Evolutionary conservation across 257 asterid species (phyloP).

Genomic region (Nicotiana paniculata): DNA sequence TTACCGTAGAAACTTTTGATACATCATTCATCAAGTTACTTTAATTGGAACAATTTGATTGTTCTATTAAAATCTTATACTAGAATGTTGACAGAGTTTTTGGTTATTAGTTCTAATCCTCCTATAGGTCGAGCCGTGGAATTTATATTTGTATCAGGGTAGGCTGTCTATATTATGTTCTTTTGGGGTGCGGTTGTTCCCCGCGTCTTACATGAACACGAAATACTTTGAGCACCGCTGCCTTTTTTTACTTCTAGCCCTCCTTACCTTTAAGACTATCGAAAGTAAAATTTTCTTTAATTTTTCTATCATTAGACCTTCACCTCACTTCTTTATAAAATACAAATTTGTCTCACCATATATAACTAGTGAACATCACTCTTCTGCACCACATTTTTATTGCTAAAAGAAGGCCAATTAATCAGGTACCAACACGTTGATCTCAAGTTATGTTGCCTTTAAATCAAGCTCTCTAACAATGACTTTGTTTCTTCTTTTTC

Average conservation of each 20-base stretch:
- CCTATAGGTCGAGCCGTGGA: no score
- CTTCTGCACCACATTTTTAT: constrained; percentile 6
- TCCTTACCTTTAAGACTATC: background rate
- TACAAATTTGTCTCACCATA: background rate
- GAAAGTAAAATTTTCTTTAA: background rate
- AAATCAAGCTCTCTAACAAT: constrained; percentile 12
- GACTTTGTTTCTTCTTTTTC: background rate
- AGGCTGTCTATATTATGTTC: no score
- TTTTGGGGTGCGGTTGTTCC: no score
- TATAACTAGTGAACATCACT: constrained; percentile 12
- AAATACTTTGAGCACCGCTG: no score
- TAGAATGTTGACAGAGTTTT: no score
- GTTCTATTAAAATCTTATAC: no score
- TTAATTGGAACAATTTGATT: no score
- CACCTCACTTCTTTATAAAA: background rate
- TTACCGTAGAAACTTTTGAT: no score
- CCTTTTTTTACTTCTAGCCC: background rate
- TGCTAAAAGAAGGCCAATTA: constrained; percentile 24
- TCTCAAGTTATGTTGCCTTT: constrained; percentile 22
- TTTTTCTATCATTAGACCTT: background rate
- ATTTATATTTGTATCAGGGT: no score
- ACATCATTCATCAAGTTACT: no score
- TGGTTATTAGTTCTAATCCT: no score
- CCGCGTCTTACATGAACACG: no score
- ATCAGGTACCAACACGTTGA: constrained; percentile 24